Evolutionary conservation across 2,329 filamentous ascomycete species (phyloP).

Genomic region (Lasiodiplodia theobromae): DNA sequence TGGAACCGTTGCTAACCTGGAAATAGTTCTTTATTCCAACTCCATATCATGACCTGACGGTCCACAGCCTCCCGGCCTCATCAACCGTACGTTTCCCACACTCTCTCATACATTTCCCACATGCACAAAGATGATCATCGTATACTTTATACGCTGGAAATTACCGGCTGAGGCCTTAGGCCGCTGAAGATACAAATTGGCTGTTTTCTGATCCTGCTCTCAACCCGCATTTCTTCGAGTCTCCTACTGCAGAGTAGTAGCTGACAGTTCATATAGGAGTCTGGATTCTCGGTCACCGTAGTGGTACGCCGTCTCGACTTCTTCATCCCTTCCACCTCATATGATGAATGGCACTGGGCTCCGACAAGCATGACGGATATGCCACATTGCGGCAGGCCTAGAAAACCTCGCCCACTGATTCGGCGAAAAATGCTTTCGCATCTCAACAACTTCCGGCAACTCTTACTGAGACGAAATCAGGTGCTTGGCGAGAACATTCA

Average conservation of each 20-base stretch:
- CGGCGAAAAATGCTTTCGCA: constrained; percentile 25
- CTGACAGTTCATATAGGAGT: constrained; percentile 14
- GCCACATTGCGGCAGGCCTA: constrained; percentile 96
- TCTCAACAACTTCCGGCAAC: neutral
- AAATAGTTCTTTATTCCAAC: neutral
- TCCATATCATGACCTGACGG: neutral
- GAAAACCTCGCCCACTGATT: constrained; percentile 99
- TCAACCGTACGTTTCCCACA: constrained; percentile 32
- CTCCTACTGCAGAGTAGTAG: neutral
- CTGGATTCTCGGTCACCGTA: constrained; percentile 31
- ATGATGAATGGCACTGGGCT: constrained; percentile 99
- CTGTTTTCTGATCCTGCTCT: constrained; percentile 48
- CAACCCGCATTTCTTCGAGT: constrained; percentile 4
- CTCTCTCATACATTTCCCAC: constrained; percentile 34
- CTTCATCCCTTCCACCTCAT: constrained; percentile 37
- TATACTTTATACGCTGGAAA: constrained; percentile 53
- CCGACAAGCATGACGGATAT: constrained; percentile 83
- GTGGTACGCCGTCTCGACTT: constrained; percentile 38
- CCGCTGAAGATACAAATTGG: constrained; percentile 49
- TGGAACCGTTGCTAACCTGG: constrained; percentile 11
- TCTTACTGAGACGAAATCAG: constrained; percentile 4
- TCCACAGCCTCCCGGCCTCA: neutral
- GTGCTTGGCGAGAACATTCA: neutral
- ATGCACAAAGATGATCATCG: constrained; percentile 43
- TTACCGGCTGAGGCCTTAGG: constrained; percentile 52